Evolutionary conservation across 305 asterid species (phyloP).

Genomic region (Withania somnifera): DNA sequence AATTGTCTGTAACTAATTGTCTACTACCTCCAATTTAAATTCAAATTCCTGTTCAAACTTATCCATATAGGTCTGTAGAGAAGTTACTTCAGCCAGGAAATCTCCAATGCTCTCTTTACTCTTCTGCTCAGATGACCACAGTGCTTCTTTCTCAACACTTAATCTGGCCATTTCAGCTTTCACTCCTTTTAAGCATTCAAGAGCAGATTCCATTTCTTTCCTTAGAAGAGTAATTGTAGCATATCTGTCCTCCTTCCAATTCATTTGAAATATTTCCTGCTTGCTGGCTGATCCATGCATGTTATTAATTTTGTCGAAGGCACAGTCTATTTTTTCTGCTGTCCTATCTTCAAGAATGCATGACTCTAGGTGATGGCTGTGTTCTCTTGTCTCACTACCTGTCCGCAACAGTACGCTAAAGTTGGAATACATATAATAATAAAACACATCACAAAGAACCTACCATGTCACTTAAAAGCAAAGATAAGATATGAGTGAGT

Average conservation of each 20-base stretch:
- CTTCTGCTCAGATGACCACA: conserved; percentile 41
- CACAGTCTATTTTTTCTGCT: conserved; percentile 3
- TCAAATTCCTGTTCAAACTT: conserved; percentile 46
- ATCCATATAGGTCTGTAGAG: conserved; percentile 40
- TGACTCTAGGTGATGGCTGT: conserved; percentile 18
- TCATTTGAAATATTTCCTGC: conserved; percentile 16
- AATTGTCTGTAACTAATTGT: conserved; percentile 39
- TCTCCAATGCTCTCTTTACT: conserved; percentile 38
- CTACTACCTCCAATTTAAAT: conserved; percentile 36
- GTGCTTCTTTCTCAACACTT: conserved; percentile 49
- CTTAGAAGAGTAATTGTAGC: conserved; percentile 47
- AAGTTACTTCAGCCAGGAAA: conserved; percentile 33
- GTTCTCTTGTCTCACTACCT: conserved; percentile 34
- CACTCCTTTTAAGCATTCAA: conserved; percentile 55
- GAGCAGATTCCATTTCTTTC: conserved; percentile 67
- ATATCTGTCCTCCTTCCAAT: conserved; percentile 31
- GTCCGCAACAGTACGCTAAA: conserved; percentile 56
- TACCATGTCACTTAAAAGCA: conserved; percentile 4
- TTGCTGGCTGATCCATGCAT: conserved; percentile 5
- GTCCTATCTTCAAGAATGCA: conserved; percentile 17
- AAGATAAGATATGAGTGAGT: neutral
- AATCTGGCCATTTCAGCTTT: conserved; percentile 56
- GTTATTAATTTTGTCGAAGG: neutral
- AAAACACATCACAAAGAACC: neutral
- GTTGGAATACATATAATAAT: conserved; percentile 3